These are phyloP conservation scores for Coniochaeta pulveracea DNA, from an alignment of 2,329 filamentous ascomycete species.

Conservation along the genomic window DNA sequence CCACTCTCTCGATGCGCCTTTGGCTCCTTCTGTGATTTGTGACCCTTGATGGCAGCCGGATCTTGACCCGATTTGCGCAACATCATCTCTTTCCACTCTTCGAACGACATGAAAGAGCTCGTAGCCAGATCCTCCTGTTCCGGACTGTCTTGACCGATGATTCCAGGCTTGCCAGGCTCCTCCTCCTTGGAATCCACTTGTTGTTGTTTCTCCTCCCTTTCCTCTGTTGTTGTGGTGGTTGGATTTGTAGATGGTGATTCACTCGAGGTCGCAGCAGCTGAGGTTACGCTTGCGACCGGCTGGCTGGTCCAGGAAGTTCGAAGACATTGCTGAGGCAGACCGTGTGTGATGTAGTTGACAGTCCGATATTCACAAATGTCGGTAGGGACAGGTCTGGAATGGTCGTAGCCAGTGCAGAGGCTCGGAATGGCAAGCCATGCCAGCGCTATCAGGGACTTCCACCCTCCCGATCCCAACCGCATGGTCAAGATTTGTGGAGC, in stretches of 20 bases:
- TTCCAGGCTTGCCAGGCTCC: conserved; percentile 34
- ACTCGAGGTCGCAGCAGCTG: too few species aligned
- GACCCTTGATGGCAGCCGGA: conserved; percentile 50
- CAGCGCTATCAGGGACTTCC: conserved; percentile 2
- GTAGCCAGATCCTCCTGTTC: conserved; percentile 56
- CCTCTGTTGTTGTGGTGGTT: conserved; percentile 4
- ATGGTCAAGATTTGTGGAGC: background rate
- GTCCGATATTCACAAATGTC: conserved; percentile 47
- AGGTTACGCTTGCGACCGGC: conserved; percentile 12
- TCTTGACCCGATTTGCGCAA: conserved; percentile 73
- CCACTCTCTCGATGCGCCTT: conserved; percentile 36
- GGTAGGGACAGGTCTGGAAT: conserved; percentile 8
- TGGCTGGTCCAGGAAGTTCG: conserved; percentile 44
- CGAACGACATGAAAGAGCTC: conserved; percentile 81
- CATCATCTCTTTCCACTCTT: conserved; percentile 96
- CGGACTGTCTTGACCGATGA: conserved; percentile 40
- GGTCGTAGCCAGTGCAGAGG: conserved; percentile 1
- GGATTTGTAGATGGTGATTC: too few species aligned
- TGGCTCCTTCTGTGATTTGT: conserved; percentile 40
- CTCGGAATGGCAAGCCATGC: conserved; percentile 1
- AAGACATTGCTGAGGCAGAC: conserved; percentile 64
- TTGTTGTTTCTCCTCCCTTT: conserved; percentile 23
- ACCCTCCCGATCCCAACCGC: conserved; percentile 1
- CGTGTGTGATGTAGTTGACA: conserved; percentile 74
- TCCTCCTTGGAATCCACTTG: conserved; percentile 8